Evolutionary conservation across 331 rosid genomes (phyloP).

Genomic region (Pyrus hybrid): DNA sequence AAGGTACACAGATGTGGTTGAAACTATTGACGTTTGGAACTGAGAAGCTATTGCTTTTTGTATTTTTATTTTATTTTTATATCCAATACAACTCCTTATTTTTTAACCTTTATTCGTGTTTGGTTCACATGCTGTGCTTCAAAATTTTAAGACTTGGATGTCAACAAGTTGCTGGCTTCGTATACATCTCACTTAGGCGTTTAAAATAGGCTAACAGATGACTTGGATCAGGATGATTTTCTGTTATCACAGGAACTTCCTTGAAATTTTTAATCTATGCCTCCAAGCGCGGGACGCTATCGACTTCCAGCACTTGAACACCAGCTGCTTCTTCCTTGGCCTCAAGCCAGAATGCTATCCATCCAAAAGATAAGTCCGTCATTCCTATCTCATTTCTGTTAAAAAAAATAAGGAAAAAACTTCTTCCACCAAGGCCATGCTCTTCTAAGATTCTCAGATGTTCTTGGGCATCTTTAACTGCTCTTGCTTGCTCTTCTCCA

Average conservation of each 20-base stretch:
- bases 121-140: background rate
- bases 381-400: conserved; percentile 15
- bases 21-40: background rate
- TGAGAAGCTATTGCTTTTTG: background rate
- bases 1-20: background rate
- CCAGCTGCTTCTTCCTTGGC: conserved; percentile 16
- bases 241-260: conserved; percentile 8
- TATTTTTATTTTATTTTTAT: too few species aligned
- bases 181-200: conserved; percentile 5
- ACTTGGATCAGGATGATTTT: conserved; percentile 12
- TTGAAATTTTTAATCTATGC: conserved; percentile 14
- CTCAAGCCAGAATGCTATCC: conserved; percentile 12
- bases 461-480: conserved; percentile 10
- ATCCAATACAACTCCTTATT: background rate
- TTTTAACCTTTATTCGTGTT: background rate
- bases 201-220: background rate
- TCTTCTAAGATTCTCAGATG: conserved; percentile 12
- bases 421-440: conserved; percentile 5
- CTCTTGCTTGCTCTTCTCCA: conserved; percentile 21
- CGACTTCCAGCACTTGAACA: conserved; percentile 11
- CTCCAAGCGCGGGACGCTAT: conserved; percentile 9
- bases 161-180: background rate
- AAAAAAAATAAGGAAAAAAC: background rate
- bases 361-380: conserved; percentile 16
- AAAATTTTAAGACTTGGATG: background rate